Conservation (phyloP, 305 asterid species). For the Fraxinus sp. region DNA sequence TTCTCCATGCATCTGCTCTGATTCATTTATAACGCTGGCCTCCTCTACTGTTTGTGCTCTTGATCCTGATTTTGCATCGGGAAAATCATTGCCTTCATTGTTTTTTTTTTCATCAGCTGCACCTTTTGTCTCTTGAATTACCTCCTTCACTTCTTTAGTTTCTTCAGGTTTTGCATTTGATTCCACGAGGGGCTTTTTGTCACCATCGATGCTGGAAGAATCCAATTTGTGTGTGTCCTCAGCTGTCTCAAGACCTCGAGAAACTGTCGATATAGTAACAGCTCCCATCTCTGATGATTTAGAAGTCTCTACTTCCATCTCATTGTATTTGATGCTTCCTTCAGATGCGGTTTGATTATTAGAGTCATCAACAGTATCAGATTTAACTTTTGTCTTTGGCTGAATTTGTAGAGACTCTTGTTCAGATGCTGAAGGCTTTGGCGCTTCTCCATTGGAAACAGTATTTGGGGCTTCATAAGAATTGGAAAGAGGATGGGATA, state of each 20-base stretch:
- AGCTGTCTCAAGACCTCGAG: slow-evolving; percentile 15
- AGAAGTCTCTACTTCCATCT: slow-evolving; percentile 14
- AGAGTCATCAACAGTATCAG: slow-evolving; percentile 11
- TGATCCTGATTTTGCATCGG: slow-evolving; percentile 18
- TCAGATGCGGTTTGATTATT: slow-evolving; percentile 15
- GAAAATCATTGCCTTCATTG: slow-evolving; percentile 26
- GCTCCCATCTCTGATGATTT: neutral
- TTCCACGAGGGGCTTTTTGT: slow-evolving; percentile 12
- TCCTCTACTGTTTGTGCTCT: slow-evolving; percentile 24
- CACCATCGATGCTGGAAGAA: slow-evolving; percentile 16
- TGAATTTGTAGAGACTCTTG: slow-evolving; percentile 25
- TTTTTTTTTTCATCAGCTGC: slow-evolving; percentile 27
- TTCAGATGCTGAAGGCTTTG: slow-evolving; percentile 28
- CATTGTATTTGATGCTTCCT: slow-evolving; percentile 14
- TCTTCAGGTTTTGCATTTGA: slow-evolving; percentile 33
- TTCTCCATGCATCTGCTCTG: slow-evolving; percentile 23
- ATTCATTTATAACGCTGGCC: slow-evolving; percentile 22
- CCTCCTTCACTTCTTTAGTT: slow-evolving; percentile 44
- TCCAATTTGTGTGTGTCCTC: slow-evolving; percentile 18
- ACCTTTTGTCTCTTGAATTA: slow-evolving; percentile 24
- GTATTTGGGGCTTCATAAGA: slow-evolving; percentile 20
- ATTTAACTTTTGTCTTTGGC: slow-evolving; percentile 20
- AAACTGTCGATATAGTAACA: neutral
- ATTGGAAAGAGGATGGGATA: slow-evolving; percentile 14
- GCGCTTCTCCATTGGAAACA: slow-evolving; percentile 21